phyloP scores from a whole-genome alignment of 1,284 basidiomycete genomes.

The Thelephora terrestris region DNA sequence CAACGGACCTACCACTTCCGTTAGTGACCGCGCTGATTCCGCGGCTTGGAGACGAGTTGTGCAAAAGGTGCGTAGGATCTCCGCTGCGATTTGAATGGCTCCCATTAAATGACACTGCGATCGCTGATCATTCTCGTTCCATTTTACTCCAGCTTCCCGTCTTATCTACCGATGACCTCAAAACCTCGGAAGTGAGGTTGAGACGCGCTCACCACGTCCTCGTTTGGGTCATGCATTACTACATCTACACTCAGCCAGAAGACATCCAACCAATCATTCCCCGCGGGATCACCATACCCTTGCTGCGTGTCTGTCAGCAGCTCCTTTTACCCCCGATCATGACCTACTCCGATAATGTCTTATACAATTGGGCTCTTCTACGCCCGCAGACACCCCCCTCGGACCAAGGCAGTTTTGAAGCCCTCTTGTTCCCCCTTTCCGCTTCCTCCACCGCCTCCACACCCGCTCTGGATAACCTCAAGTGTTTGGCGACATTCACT shows the following conservation, averaged over 20 bases:
- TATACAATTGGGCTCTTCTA: conserved; percentile 79
- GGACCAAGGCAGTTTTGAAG: background rate
- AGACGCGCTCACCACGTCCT: conserved; percentile 82
- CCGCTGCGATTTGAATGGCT: background rate
- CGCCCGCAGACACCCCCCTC: conserved; percentile 16
- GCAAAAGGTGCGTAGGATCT: conserved; percentile 36
- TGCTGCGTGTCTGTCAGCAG: conserved; percentile 64
- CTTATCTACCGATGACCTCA: conserved; percentile 40
- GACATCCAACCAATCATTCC: conserved; percentile 54
- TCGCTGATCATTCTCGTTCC: conserved; percentile 26
- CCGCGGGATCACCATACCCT: conserved; percentile 63
- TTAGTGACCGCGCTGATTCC: conserved; percentile 35
- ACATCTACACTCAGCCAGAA: conserved; percentile 70
- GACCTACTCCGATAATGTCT: conserved; percentile 89
- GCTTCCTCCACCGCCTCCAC: conserved; percentile 11
- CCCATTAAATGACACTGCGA: conserved; percentile 1
- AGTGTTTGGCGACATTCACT: conserved; percentile 68
- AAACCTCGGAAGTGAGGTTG: conserved; percentile 52
- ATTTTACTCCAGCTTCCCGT: conserved; percentile 32
- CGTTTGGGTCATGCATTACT: conserved; percentile 81
- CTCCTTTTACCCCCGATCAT: conserved; percentile 85
- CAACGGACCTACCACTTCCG: conserved; percentile 32
- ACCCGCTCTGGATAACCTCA: conserved; percentile 46
- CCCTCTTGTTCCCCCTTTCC: conserved; percentile 8
- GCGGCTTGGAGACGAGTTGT: conserved; percentile 56